These are phyloP conservation scores for Talaromyces amestolkiae DNA, from an alignment of 2,329 filamentous ascomycete species.

Conservation along the genomic window DNA sequence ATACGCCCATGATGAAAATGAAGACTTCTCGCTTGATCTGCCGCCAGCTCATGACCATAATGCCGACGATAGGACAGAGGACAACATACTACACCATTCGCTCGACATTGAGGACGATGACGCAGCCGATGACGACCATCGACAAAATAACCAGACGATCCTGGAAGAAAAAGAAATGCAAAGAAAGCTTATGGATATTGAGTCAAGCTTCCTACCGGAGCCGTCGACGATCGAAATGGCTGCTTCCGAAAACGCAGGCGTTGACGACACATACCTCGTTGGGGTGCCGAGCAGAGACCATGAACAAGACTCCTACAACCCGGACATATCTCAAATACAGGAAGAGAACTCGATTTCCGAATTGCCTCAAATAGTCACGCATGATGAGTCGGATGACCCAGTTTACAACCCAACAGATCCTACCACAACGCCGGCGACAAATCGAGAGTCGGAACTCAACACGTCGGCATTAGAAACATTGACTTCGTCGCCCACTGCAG, in stretches of 20 bases:
- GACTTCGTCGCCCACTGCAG: slow-evolving; percentile 46
- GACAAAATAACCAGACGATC: slow-evolving; percentile 40
- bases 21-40: not conserved
- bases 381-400: slow-evolving; percentile 17
- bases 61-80: not conserved
- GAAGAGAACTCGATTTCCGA: slow-evolving; percentile 9
- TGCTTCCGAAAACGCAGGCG: slow-evolving; percentile 29
- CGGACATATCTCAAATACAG: slow-evolving; percentile 24
- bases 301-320: slow-evolving; percentile 25
- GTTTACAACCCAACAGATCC: slow-evolving; percentile 13
- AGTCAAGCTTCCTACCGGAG: slow-evolving; percentile 63
- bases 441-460: slow-evolving; percentile 27
- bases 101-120: slow-evolving; percentile 19
- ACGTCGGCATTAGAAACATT: slow-evolving; percentile 43
- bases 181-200: slow-evolving; percentile 59
- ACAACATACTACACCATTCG: slow-evolving; percentile 9
- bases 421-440: slow-evolving; percentile 21
- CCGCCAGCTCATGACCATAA: slow-evolving; percentile 5
- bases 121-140: slow-evolving; percentile 26
- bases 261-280: slow-evolving; percentile 47
- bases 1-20: not conserved
- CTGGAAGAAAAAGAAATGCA: slow-evolving; percentile 60
- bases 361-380: slow-evolving; percentile 14
- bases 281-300: slow-evolving; percentile 28
- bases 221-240: slow-evolving; percentile 45